Evolutionary conservation across 225 moss, liverwort and hornwort genomes (phyloP).

Genomic region (Rhytidiadelphus loreus): DNA sequence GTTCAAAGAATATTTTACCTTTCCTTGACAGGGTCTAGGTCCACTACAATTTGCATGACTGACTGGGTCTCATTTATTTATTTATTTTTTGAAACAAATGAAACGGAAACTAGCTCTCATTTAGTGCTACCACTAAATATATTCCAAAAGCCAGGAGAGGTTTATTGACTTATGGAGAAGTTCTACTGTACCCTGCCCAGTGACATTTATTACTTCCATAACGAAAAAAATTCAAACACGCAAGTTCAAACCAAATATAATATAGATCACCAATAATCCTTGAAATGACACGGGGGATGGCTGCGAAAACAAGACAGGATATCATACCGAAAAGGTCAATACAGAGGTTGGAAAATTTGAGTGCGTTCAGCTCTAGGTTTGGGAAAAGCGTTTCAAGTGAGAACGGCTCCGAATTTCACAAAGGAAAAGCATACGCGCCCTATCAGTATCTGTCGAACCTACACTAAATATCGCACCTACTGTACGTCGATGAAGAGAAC

Average conservation of each 20-base stretch:
- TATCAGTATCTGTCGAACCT: neutral
- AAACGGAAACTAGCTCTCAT: too few species aligned
- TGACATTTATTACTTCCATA: neutral
- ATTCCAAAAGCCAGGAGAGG: too few species aligned
- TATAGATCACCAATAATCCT: neutral
- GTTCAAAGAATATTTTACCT: too few species aligned
- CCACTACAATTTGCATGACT: too few species aligned
- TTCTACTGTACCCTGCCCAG: neutral
- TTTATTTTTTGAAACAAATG: too few species aligned
- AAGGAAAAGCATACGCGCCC: neutral
- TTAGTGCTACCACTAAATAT: too few species aligned
- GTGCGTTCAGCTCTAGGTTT: neutral
- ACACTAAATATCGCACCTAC: neutral
- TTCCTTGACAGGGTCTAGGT: too few species aligned
- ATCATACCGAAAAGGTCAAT: neutral
- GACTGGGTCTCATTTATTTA: too few species aligned
- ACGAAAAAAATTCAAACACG: neutral
- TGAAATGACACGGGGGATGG: neutral
- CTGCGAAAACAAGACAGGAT: neutral
- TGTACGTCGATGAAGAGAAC: neutral
- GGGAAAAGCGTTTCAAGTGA: neutral
- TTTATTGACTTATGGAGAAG: too few species aligned
- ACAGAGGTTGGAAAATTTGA: neutral
- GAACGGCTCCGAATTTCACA: neutral
- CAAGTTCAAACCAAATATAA: neutral